Conservation (phyloP, 2,329 filamentous ascomycete species). For the Anthostomella pinea region DNA sequence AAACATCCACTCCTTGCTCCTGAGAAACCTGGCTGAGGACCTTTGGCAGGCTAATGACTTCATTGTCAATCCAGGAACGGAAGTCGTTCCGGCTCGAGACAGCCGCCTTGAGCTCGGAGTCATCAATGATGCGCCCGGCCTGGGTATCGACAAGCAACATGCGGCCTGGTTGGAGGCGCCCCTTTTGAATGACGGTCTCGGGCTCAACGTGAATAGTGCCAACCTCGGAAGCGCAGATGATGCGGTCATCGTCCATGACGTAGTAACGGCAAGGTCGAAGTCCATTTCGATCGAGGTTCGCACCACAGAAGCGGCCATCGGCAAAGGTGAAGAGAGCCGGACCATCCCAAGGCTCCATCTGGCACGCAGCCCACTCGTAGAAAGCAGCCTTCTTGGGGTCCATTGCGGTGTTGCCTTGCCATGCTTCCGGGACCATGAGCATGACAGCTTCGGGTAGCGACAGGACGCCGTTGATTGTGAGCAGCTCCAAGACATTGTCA, state of each 20-base stretch:
- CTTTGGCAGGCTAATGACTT: slow-evolving; percentile 77
- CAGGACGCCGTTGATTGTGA: slow-evolving; percentile 93
- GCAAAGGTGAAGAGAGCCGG: slow-evolving; percentile 96
- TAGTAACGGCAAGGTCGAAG: slow-evolving; percentile 95
- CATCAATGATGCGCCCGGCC: slow-evolving; percentile 87
- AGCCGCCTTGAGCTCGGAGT: slow-evolving; percentile 84
- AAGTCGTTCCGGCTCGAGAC: slow-evolving; percentile 88
- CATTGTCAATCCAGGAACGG: slow-evolving; percentile 79
- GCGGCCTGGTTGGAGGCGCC: slow-evolving; percentile 86
- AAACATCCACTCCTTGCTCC: slow-evolving; percentile 58
- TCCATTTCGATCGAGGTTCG: slow-evolving; percentile 94
- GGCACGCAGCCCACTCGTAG: slow-evolving; percentile 97
- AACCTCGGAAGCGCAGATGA: slow-evolving; percentile 95
- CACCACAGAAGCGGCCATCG: slow-evolving; percentile 93
- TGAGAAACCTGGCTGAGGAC: slow-evolving; percentile 64
- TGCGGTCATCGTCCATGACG: slow-evolving; percentile 92
- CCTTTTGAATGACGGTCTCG: slow-evolving; percentile 87
- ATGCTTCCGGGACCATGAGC: slow-evolving; percentile 97
- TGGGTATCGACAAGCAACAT: slow-evolving; percentile 96
- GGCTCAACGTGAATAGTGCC: slow-evolving; percentile 90
- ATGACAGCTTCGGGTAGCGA: slow-evolving; percentile 95
- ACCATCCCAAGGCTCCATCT: slow-evolving; percentile 99
- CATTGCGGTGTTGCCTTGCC: slow-evolving; percentile 91
- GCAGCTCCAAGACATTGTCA: slow-evolving; percentile 90
- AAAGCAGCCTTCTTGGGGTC: slow-evolving; percentile 94